These are phyloP conservation scores for Daldinia vernicosa DNA, from an alignment of 495 filamentous ascomycete species.

Conservation along the genomic window DNA sequence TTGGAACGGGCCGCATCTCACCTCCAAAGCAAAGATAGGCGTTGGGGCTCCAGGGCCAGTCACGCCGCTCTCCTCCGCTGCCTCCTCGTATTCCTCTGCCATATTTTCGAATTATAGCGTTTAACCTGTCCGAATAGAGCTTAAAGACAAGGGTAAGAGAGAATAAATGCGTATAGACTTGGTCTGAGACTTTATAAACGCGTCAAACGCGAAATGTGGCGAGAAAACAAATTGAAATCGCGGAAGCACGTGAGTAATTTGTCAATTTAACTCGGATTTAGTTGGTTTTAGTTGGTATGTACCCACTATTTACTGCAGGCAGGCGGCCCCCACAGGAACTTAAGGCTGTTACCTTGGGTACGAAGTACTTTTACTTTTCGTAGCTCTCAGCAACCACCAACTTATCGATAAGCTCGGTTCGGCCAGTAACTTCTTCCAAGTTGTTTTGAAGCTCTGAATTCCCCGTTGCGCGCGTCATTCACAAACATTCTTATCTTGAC, in stretches of 20 bases:
- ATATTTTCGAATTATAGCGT: constrained; percentile 19
- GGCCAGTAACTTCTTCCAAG: constrained; percentile 5
- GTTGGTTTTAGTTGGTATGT: neutral
- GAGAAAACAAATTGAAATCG: constrained; percentile 44
- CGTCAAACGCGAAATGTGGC: constrained; percentile 42
- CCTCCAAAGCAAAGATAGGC: constrained; percentile 88
- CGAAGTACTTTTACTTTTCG: too few species aligned
- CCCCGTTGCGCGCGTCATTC: constrained; percentile 21
- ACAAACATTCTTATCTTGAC: constrained; percentile 6
- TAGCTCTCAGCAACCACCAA: constrained; percentile 2
- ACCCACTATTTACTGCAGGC: neutral
- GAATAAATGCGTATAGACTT: neutral
- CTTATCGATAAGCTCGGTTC: constrained; percentile 35
- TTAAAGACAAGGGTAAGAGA: neutral
- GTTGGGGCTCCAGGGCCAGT: constrained; percentile 93
- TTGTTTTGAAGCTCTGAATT: constrained; percentile 36
- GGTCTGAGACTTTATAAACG: constrained; percentile 27
- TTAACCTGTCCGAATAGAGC: neutral
- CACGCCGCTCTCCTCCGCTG: constrained; percentile 56
- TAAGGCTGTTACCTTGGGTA: too few species aligned
- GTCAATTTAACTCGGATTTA: constrained; percentile 5
- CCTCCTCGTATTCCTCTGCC: constrained; percentile 56
- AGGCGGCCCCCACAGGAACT: neutral
- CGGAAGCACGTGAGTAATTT: constrained; percentile 45
- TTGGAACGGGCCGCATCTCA: constrained; percentile 50